Percentiles rank a stretch among this genome's conserved stretches.
phyloP scores from a whole-genome alignment of 1,139 yeast species.

The Taphrina flavorubra region DNA sequence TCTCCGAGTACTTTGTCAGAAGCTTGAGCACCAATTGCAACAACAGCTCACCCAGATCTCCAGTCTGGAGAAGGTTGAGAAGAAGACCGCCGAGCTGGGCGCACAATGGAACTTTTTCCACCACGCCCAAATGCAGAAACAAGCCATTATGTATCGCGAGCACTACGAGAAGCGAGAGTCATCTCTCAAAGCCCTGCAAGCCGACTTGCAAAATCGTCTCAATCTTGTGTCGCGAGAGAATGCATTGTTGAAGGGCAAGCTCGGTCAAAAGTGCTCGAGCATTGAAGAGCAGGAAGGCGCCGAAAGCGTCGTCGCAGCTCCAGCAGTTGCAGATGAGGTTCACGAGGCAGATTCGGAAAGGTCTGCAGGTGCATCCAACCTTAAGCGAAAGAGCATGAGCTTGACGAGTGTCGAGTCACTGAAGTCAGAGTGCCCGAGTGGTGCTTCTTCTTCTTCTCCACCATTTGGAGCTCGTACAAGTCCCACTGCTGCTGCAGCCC shows the following conservation, averaged over 20 bases:
- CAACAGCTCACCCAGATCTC: slow-evolving; percentile 12
- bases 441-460: background rate
- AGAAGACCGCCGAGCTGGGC: slow-evolving; percentile 17
- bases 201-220: slow-evolving; percentile 1
- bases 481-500: background rate
- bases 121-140: slow-evolving; percentile 23
- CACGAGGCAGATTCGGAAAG: background rate
- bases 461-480: background rate
- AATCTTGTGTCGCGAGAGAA: slow-evolving; percentile 1
- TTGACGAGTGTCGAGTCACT: background rate
- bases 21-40: slow-evolving; percentile 6
- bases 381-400: slow-evolving; percentile 1
- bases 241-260: slow-evolving; percentile 5
- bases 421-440: background rate
- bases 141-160: slow-evolving; percentile 4
- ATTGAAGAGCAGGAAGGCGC: background rate
- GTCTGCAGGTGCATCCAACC: background rate
- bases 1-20: slow-evolving; percentile 2
- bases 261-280: background rate
- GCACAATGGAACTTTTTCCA: slow-evolving; percentile 22
- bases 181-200: background rate
- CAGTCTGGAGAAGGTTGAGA: slow-evolving; percentile 10
- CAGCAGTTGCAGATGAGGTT: background rate
- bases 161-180: slow-evolving; percentile 1
- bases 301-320: background rate